These are phyloP conservation scores for Chlamydomonas schloesseri DNA, from an alignment of 139 green algal genomes.

Conservation along the genomic window DNA sequence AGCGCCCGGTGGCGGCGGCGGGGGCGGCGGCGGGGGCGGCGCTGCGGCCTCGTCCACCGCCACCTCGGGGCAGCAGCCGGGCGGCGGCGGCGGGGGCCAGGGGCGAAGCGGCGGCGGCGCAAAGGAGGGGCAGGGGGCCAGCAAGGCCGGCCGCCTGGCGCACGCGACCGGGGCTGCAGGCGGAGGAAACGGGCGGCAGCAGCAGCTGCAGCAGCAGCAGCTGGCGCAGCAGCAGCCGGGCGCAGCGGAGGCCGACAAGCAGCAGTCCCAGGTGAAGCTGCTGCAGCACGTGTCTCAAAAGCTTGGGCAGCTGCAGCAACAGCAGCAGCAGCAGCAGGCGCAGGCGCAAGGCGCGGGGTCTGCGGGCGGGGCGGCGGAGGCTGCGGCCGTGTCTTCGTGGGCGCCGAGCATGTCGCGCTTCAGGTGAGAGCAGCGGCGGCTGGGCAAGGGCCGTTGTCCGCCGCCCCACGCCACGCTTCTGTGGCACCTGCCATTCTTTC, in stretches of 20 bases:
- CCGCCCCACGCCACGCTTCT: too few relatives aligned
- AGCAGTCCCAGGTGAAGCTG: too few relatives aligned
- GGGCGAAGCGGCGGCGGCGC: background rate
- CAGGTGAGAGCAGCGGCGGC: background rate
- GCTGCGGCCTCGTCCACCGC: background rate
- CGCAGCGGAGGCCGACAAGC: too few relatives aligned
- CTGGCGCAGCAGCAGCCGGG: background rate
- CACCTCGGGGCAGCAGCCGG: too few relatives aligned
- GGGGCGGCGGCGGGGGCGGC: too few relatives aligned
- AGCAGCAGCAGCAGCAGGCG: background rate
- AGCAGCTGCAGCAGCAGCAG: background rate
- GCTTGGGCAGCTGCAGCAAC: slow-evolving; percentile 11
- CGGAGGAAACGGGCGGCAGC: background rate
- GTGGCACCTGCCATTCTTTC: too few relatives aligned
- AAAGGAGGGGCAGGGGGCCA: background rate
- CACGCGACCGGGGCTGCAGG: background rate
- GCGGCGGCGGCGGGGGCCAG: too few relatives aligned
- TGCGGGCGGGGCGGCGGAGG: too few relatives aligned
- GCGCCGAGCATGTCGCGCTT: slow-evolving; percentile 6
- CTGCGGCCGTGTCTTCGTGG: background rate
- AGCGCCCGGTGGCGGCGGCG: background rate
- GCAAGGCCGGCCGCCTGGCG: background rate
- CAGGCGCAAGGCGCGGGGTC: too few relatives aligned
- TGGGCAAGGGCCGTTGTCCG: background rate
- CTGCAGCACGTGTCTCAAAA: background rate